phyloP scores from a whole-genome alignment of 169 alveolate species.

The Babesia bigemina region DNA sequence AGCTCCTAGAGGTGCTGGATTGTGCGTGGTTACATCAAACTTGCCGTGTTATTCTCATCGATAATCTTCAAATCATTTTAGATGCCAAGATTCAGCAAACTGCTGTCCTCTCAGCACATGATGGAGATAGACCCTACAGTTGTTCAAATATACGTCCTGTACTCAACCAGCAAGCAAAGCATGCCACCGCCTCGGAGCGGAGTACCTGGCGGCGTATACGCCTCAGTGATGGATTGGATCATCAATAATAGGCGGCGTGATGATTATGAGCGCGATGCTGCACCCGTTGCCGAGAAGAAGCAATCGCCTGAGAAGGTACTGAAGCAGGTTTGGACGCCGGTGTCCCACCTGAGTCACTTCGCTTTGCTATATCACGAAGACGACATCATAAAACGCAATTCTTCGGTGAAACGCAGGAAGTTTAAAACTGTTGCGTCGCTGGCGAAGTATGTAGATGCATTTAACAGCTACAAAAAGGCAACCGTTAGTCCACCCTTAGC shows the following conservation, averaged over 20 bases:
- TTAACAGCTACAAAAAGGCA: neutral
- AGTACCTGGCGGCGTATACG: no score
- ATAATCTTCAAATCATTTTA: neutral
- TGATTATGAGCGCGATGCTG: no score
- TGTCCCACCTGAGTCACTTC: neutral
- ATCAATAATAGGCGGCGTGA: no score
- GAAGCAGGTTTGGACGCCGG: neutral
- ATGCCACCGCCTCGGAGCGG: neutral
- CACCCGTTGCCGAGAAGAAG: no score
- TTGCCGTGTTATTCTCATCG: neutral
- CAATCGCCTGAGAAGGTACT: neutral
- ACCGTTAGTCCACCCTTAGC: neutral
- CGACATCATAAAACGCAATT: no score
- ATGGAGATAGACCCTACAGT: constrained; percentile 6
- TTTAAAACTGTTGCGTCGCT: neutral
- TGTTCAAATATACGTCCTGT: constrained; percentile 12
- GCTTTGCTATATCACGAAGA: neutral
- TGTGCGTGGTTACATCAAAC: no score
- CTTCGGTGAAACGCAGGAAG: no score
- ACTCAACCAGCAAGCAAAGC: neutral
- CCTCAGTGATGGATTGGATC: no score
- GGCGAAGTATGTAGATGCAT: neutral
- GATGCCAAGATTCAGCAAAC: constrained; percentile 18
- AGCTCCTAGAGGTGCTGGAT: no score
- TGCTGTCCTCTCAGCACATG: neutral